Percentiles rank a stretch among this genome's conserved stretches.
These are phyloP conservation scores for Podospora conica DNA, from an alignment of 495 filamentous ascomycete species.

Conservation along the genomic window DNA sequence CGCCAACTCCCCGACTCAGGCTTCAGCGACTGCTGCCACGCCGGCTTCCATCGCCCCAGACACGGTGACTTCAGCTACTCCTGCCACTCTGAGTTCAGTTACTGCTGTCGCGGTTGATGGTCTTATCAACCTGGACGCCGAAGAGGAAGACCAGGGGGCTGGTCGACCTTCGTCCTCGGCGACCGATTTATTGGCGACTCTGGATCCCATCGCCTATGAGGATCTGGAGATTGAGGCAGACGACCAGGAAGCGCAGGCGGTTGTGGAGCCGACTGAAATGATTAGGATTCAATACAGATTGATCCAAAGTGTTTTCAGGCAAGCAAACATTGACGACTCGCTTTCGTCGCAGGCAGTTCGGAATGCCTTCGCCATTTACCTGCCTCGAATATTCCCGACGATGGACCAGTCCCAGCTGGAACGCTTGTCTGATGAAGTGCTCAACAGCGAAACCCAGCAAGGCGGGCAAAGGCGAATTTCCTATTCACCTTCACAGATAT, in stretches of 20 bases:
- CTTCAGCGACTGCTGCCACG: neutral
- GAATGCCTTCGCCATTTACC: neutral
- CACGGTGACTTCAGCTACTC: neutral
- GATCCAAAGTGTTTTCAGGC: neutral
- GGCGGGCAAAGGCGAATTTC: neutral
- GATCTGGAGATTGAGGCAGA: neutral
- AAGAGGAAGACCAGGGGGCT: neutral
- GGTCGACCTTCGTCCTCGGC: neutral
- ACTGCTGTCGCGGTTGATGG: neutral
- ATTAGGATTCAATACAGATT: neutral
- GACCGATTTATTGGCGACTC: neutral
- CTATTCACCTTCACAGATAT: neutral
- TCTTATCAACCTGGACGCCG: neutral
- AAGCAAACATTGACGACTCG: neutral
- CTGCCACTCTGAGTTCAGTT: neutral
- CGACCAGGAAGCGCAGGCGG: neutral
- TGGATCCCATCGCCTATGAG: neutral
- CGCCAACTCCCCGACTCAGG: neutral
- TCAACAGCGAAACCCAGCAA: neutral
- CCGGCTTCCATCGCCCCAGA: too few species aligned
- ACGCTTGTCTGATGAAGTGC: neutral
- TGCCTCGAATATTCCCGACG: neutral
- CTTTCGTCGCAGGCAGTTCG: neutral
- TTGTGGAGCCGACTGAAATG: neutral
- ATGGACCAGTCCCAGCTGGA: neutral